Evolutionary conservation across 176 grass and related monocot species (phyloP).

Genomic region (Oryza punctata): DNA sequence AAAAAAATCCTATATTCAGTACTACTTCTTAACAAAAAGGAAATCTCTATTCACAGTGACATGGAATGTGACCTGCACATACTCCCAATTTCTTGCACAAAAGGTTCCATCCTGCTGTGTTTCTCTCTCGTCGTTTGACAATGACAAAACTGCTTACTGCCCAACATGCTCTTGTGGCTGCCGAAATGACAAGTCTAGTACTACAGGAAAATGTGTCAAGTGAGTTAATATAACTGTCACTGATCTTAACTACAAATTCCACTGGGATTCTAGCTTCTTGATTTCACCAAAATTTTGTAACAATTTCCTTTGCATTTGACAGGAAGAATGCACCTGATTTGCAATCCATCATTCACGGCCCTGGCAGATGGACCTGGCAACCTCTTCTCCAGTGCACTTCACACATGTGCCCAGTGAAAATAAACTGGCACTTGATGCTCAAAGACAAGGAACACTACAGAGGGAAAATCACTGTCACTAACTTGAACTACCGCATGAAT

Average conservation of each 20-base stretch:
- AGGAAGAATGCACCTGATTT: conserved; percentile 78
- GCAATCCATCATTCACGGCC: conserved; percentile 61
- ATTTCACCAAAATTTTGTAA: conserved; percentile 16
- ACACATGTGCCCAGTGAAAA: conserved; percentile 89
- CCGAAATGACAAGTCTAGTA: conserved; percentile 54
- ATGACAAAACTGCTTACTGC: conserved; percentile 91
- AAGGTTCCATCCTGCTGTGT: conserved; percentile 94
- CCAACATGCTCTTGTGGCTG: conserved; percentile 92
- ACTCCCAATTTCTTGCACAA: conserved; percentile 93
- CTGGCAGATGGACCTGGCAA: conserved; percentile 56
- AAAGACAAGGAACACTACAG: conserved; percentile 92
- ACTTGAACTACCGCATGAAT: conserved; percentile 94
- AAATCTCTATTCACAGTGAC: conserved; percentile 67
- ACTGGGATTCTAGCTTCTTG: background rate
- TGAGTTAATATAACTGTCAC: conserved; percentile 44
- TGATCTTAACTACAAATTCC: conserved; percentile 16
- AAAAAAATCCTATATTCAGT: no score
- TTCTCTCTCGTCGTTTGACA: conserved; percentile 42
- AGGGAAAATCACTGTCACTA: conserved; percentile 80
- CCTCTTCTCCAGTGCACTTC: conserved; percentile 86
- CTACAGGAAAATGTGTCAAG: conserved; percentile 84
- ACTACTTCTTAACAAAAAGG: conserved; percentile 24
- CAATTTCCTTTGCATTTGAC: conserved; percentile 32
- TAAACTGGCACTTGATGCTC: conserved; percentile 88
- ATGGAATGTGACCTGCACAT: conserved; percentile 95